phyloP scores from a whole-genome alignment of 768 basidiomycete genomes.

The Suillus subaureus region DNA sequence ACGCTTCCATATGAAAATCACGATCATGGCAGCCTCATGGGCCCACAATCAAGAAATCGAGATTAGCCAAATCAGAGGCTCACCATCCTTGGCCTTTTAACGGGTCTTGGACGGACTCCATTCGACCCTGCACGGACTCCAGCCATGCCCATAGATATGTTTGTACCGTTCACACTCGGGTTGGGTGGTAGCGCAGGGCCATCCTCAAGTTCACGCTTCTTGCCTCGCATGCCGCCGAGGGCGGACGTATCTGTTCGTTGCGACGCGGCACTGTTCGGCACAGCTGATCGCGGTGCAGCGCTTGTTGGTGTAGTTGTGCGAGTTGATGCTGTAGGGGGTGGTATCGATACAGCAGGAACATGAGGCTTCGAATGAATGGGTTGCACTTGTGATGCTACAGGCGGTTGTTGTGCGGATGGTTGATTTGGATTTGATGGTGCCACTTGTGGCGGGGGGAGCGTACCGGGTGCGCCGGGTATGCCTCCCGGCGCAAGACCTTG shows the following conservation, averaged over 20 bases:
- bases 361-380: conserved; percentile 27
- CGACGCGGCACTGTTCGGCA: conserved; percentile 26
- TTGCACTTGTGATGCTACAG: conserved; percentile 16
- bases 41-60: background rate
- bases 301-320: conserved; percentile 35
- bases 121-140: conserved; percentile 61
- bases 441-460: conserved; percentile 38
- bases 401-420: conserved; percentile 26
- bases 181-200: conserved; percentile 23
- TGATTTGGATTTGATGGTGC: conserved; percentile 26
- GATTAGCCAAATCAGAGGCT: conserved; percentile 26
- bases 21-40: background rate
- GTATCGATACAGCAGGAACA: conserved; percentile 35
- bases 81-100: conserved; percentile 80
- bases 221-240: conserved; percentile 27
- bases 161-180: conserved; percentile 28
- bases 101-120: conserved; percentile 62
- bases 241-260: conserved; percentile 20
- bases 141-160: conserved; percentile 33
- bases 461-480: conserved; percentile 24
- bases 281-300: conserved; percentile 33
- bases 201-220: conserved; percentile 37
- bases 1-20: conserved; percentile 1
- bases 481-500: conserved; percentile 29
- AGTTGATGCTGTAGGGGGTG: conserved; percentile 29